Evolutionary conservation across 805 yeast species (phyloP), one percentile per base, ranked within the genome.

Genomic region (Starmerella ratchasimensis): DNA sequence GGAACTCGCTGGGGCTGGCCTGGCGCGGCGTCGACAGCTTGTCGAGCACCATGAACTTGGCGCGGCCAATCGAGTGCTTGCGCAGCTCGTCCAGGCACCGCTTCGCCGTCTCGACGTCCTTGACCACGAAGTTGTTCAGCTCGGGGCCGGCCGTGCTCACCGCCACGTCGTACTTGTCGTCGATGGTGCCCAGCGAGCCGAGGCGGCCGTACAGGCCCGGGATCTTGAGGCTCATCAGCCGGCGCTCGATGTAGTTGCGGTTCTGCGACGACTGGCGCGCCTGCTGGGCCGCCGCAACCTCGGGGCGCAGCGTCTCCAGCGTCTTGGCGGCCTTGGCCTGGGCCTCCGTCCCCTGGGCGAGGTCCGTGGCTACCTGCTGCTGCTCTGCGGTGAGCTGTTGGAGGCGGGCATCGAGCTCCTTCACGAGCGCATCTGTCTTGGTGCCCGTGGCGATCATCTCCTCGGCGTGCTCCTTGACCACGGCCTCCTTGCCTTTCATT

Each of bases 131-230:
- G 44, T 93, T 88, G 55, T 88, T 93, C 40, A 90, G 64, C 7
- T 86, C 76, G 1, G 93, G 84, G 47, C 90, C 83, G 0, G 95
- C 97, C 0, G 97, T 90, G 0, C 97, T 84, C 7, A 90, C 74
- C 0, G 98, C 98, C 36, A 84, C 71, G 58, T 93, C 97, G 55
- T 80, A 90, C 50, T 72, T 69, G 46, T 79, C 81, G 54, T 83
- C 94, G 45, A 90, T 90, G 2, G 70, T 68, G n/a, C 95, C 99
- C 31, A 90, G 62, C 48, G 83, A 93, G 14, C 98, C 99, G 13
- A 90, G 61, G 44, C 95, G 66, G 0, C 97, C 98, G 54, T 81
- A 68, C 48, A 88, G 81, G 0, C 97, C 98, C 5, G 63, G 62
- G 18, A 93, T 70, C 40, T 77, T 77, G 27, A 90, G 60, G 44